These are phyloP conservation scores for Colletotrichum tropicicola DNA, from an alignment of 2,329 filamentous ascomycete genomes.

Conservation along the genomic window DNA sequence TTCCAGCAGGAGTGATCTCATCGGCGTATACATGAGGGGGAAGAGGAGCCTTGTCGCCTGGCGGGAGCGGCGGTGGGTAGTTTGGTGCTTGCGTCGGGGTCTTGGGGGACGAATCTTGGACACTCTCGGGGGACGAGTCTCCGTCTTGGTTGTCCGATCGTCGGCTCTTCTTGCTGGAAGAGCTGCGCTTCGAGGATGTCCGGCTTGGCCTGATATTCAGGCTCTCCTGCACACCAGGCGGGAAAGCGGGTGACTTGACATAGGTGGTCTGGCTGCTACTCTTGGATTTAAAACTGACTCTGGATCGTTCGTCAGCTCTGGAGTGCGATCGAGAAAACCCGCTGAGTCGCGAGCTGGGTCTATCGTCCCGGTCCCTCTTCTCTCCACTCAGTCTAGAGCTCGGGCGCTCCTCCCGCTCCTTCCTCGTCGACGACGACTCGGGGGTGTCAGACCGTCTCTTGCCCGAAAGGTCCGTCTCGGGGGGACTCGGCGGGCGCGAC, in stretches of 20 bases:
- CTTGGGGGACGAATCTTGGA: conserved; percentile 66
- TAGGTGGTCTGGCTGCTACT: conserved; percentile 67
- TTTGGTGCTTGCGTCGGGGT: conserved; percentile 66
- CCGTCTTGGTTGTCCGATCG: conserved; percentile 51
- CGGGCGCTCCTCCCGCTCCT: conserved; percentile 43
- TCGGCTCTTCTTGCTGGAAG: conserved; percentile 42
- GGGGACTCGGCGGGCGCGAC: conserved; percentile 67
- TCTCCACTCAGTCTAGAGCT: conserved; percentile 53
- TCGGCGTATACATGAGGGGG: conserved; percentile 48
- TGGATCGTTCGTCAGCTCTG: conserved; percentile 58
- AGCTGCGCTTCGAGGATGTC: conserved; percentile 38
- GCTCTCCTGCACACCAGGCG: conserved; percentile 35
- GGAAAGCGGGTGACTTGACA: conserved; percentile 47
- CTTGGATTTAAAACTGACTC: conserved; percentile 62
- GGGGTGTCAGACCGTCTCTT: conserved; percentile 44
- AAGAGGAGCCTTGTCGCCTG: conserved; percentile 47
- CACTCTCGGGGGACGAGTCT: conserved; percentile 56
- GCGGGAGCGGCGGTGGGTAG: conserved; percentile 55
- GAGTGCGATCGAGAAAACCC: conserved; percentile 53
- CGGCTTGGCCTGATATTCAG: conserved; percentile 33
- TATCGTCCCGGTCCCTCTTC: conserved; percentile 38
- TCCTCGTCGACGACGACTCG: conserved; percentile 33
- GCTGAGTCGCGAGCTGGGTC: conserved; percentile 55
- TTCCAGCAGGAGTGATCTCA: conserved; percentile 47
- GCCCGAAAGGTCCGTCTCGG: conserved; percentile 68